A percentile compares a stretch with the other conserved stretches of the same genome.
Evolutionary conservation across 176 grass and related monocot genomes (phyloP).

Genomic region (Avena atlantica): DNA sequence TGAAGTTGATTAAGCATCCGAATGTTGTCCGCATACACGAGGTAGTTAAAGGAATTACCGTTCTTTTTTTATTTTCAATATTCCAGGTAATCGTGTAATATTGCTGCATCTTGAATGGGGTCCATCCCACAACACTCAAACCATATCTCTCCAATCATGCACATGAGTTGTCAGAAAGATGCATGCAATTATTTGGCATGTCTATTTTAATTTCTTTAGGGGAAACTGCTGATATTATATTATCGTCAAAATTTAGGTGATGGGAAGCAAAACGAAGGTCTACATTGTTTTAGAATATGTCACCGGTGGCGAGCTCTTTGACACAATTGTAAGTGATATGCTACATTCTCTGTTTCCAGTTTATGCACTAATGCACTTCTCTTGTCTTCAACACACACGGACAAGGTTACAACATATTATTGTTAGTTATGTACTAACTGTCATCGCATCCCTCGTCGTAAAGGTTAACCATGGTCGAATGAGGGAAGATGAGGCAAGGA

Average conservation of each 20-base stretch:
- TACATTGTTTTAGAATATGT: conserved; percentile 91
- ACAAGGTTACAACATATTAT: neutral
- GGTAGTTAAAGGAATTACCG: conserved; percentile 39
- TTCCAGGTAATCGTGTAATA: conserved; percentile 4
- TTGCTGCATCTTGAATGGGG: neutral
- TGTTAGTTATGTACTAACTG: neutral
- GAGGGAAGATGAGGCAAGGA: conserved; percentile 95
- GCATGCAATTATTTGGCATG: neutral
- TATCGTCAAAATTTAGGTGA: conserved; percentile 66
- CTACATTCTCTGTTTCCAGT: neutral
- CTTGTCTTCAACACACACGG: neutral
- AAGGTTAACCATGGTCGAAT: conserved; percentile 94
- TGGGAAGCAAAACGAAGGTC: conserved; percentile 96
- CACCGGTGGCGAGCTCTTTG: conserved; percentile 92
- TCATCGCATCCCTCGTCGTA: conserved; percentile 30
- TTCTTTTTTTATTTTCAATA: neutral
- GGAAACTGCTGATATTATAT: neutral
- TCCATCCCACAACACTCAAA: neutral
- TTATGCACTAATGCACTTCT: neutral
- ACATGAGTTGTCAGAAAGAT: neutral
- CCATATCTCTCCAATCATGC: conserved; percentile 12
- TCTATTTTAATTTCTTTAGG: conserved; percentile 9
- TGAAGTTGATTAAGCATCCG: conserved; percentile 98
- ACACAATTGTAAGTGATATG: conserved; percentile 81
- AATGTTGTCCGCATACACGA: conserved; percentile 91